These are phyloP conservation scores for Nothophaeocryptopus gaeumannii DNA, from an alignment of 2,329 filamentous ascomycete genomes.

Conservation along the genomic window DNA sequence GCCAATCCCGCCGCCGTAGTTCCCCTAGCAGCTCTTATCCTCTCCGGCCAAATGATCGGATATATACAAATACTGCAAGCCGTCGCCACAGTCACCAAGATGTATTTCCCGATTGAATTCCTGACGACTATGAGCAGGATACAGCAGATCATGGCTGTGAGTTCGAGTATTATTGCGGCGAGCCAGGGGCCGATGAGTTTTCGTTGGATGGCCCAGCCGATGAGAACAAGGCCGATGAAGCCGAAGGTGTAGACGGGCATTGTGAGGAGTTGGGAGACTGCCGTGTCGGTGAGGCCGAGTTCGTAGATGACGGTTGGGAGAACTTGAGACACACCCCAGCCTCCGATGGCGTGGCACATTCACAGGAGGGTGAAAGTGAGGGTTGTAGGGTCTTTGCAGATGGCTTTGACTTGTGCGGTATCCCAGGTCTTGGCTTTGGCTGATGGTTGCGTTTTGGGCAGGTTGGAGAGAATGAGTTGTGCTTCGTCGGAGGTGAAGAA, in stretches of 20 bases:
- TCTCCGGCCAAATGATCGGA: constrained; percentile 43
- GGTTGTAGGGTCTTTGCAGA: constrained; percentile 23
- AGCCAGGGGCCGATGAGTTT: constrained; percentile 18
- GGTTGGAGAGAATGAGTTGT: constrained; percentile 15
- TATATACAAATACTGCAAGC: constrained; percentile 41
- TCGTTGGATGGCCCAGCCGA: constrained; percentile 24
- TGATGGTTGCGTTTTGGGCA: constrained; percentile 23
- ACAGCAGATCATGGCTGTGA: constrained; percentile 39
- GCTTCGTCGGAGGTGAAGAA: constrained; percentile 52
- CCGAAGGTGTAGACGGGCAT: constrained; percentile 28
- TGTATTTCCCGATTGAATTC: constrained; percentile 37
- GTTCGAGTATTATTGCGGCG: constrained; percentile 31
- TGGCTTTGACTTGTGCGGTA: constrained; percentile 14
- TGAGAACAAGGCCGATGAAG: constrained; percentile 18
- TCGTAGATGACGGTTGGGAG: constrained; percentile 43
- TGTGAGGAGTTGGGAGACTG: constrained; percentile 44
- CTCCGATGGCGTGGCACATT: constrained; percentile 29
- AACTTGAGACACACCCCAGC: constrained; percentile 40
- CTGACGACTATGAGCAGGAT: constrained; percentile 41
- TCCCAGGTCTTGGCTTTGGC: constrained; percentile 25
- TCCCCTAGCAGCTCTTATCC: constrained; percentile 40
- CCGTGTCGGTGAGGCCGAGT: constrained; percentile 42
- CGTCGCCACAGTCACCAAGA: constrained; percentile 42
- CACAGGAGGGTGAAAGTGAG: constrained; percentile 25
- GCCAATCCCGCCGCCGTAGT: constrained; percentile 41